Conservation (phyloP, 2,329 filamentous ascomycete genomes). For the Fusarium verrucosum region DNA sequence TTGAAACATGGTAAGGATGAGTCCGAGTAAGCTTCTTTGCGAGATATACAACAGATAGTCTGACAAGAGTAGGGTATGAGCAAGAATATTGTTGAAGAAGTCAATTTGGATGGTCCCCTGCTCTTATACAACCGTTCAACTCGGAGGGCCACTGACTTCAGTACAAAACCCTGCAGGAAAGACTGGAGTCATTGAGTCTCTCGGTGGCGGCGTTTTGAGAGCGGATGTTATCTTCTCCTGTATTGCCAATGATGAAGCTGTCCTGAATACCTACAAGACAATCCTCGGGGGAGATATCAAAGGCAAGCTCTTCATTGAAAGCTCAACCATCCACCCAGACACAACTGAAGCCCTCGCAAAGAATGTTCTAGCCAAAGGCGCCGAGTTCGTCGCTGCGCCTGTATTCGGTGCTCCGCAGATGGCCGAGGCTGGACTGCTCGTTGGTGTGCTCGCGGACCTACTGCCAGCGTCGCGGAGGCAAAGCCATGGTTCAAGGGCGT, state of each 20-base stretch:
- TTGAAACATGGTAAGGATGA: constrained; percentile 86
- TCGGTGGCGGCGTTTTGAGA: constrained; percentile 71
- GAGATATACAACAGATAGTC: not conserved
- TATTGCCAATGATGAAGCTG: constrained; percentile 79
- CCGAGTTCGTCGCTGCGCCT: constrained; percentile 75
- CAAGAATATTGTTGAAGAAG: constrained; percentile 84
- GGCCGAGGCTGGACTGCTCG: constrained; percentile 74
- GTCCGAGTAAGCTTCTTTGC: constrained; percentile 38
- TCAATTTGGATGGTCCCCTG: constrained; percentile 73
- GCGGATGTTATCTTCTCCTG: constrained; percentile 86
- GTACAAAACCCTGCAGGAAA: constrained; percentile 65
- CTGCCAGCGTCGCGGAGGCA: constrained; percentile 67
- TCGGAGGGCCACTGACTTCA: constrained; percentile 71
- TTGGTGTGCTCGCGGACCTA: constrained; percentile 78
- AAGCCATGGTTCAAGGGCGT: constrained; percentile 78
- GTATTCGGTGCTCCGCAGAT: constrained; percentile 78
- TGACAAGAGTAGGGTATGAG: constrained; percentile 74
- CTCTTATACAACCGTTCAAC: constrained; percentile 83
- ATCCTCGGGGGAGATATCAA: constrained; percentile 65
- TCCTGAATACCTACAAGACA: constrained; percentile 68
- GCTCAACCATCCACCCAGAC: constrained; percentile 87
- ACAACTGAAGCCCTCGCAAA: constrained; percentile 74
- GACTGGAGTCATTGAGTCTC: constrained; percentile 68
- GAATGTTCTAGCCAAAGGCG: constrained; percentile 66
- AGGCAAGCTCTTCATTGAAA: constrained; percentile 85